A percentile compares a stretch with the other conserved stretches of the same genome.
phyloP scores from a whole-genome alignment of 2,329 filamentous ascomycete genomes.

The Colletotrichum acutatum region DNA sequence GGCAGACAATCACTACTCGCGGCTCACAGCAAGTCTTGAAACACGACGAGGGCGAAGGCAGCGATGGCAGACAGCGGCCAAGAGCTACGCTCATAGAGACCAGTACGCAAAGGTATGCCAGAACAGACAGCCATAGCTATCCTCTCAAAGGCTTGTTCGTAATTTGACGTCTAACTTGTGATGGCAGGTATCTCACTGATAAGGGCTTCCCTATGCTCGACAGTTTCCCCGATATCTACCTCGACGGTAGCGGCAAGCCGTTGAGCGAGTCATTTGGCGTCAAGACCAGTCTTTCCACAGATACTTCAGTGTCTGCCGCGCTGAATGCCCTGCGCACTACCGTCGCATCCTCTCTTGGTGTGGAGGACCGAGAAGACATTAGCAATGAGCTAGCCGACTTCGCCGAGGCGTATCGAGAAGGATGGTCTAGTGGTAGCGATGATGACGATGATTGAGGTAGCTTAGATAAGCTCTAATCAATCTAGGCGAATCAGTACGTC shows the following conservation, averaged over 20 bases:
- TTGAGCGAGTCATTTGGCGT: constrained; percentile 57
- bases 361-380: constrained; percentile 88
- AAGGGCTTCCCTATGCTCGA: constrained; percentile 82
- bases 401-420: constrained; percentile 88
- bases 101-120: constrained; percentile 22
- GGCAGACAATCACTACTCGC: constrained; percentile 51
- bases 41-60: constrained; percentile 31
- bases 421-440: constrained; percentile 84
- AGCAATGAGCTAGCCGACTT: constrained; percentile 84
- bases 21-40: constrained; percentile 28
- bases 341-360: constrained; percentile 69
- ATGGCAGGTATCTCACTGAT: constrained; percentile 58
- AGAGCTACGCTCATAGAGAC: constrained; percentile 17
- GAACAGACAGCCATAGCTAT: not conserved
- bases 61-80: not conserved
- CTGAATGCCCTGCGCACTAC: constrained; percentile 74
- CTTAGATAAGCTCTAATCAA: not conserved
- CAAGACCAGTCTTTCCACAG: constrained; percentile 75
- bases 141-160: too few species aligned
- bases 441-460: constrained; percentile 66
- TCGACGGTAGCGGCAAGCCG: constrained; percentile 49
- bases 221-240: constrained; percentile 84
- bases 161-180: not conserved
- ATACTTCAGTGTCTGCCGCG: constrained; percentile 76
- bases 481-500: not conserved